These are phyloP conservation scores for Peronosclerospora sorghi DNA, from an alignment of 352 stramenopile genomes.

Conservation along the genomic window DNA sequence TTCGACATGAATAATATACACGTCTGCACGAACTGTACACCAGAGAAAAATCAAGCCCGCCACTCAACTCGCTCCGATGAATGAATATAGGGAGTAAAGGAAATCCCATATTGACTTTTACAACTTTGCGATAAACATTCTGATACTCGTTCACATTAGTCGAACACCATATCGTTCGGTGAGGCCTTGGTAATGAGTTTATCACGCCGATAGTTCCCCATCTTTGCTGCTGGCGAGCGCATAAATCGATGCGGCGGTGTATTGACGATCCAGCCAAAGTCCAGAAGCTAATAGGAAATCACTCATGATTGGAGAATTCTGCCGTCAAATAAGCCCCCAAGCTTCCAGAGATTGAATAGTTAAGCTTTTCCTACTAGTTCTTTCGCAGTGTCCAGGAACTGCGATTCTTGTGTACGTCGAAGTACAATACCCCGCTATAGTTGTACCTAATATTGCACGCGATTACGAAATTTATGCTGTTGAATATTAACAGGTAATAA, in stretches of 20 bases:
- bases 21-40: background rate
- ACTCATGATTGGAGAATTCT: constrained; percentile 48
- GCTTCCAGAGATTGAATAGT: constrained; percentile 85
- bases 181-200: constrained; percentile 80
- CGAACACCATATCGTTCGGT: constrained; percentile 62
- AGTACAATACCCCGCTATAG: constrained; percentile 81
- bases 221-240: constrained; percentile 55
- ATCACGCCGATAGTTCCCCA: constrained; percentile 73
- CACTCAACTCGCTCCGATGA: constrained; percentile 82
- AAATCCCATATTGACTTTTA: constrained; percentile 78
- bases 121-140: constrained; percentile 49
- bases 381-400: constrained; percentile 78
- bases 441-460: constrained; percentile 46
- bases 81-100: constrained; percentile 80
- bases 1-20: no score
- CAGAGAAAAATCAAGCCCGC: constrained; percentile 31
- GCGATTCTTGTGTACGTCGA: constrained; percentile 80
- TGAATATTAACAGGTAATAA: constrained; percentile 28
- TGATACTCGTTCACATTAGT: constrained; percentile 61
- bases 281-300: constrained; percentile 83
- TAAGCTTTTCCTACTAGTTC: constrained; percentile 69
- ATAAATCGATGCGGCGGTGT: constrained; percentile 78
- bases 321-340: constrained; percentile 71
- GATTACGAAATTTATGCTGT: background rate
- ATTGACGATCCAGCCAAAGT: constrained; percentile 42